Evolutionary conservation across 495 filamentous ascomycete genomes (phyloP).

Genomic region (Neurospora sp.): DNA sequence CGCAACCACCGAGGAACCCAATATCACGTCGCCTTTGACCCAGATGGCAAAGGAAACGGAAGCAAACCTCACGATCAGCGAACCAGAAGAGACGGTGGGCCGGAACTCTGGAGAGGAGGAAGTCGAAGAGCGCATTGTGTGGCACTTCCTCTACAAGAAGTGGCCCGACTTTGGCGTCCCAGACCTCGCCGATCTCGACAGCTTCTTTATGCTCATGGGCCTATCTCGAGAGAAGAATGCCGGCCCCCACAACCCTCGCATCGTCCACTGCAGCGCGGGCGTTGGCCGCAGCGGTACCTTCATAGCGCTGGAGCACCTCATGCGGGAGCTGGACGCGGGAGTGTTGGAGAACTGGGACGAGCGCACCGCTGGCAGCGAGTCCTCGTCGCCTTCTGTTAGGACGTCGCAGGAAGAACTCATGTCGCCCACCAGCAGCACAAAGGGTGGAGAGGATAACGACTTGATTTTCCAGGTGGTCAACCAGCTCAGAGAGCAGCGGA

Average conservation of each 20-base stretch:
- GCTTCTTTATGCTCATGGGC: slow-evolving; percentile 69
- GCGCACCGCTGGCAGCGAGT: background rate
- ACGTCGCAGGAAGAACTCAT: slow-evolving; percentile 1
- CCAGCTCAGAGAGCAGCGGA: slow-evolving; percentile 73
- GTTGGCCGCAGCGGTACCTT: slow-evolving; percentile 94
- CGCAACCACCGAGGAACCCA: background rate
- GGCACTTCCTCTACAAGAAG: slow-evolving; percentile 81
- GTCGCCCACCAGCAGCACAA: background rate
- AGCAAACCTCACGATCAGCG: background rate
- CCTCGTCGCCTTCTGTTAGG: background rate
- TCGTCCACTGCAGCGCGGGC: slow-evolving; percentile 90
- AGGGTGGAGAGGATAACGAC: slow-evolving; percentile 27
- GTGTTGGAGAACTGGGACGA: slow-evolving; percentile 41
- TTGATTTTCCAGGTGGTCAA: slow-evolving; percentile 65
- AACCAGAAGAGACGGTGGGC: background rate
- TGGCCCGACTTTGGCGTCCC: slow-evolving; percentile 95
- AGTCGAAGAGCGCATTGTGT: slow-evolving; percentile 60
- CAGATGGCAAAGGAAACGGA: slow-evolving; percentile 1
- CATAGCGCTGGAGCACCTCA: slow-evolving; percentile 84
- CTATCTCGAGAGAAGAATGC: slow-evolving; percentile 63
- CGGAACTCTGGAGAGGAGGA: slow-evolving; percentile 13
- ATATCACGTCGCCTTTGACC: background rate
- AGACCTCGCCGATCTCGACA: slow-evolving; percentile 63
- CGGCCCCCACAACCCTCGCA: slow-evolving; percentile 59
- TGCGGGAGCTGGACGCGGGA: slow-evolving; percentile 71